These are phyloP conservation scores for Apiotrichum sp. DNA, from an alignment of 1,284 basidiomycete species.

Conservation along the genomic window DNA sequence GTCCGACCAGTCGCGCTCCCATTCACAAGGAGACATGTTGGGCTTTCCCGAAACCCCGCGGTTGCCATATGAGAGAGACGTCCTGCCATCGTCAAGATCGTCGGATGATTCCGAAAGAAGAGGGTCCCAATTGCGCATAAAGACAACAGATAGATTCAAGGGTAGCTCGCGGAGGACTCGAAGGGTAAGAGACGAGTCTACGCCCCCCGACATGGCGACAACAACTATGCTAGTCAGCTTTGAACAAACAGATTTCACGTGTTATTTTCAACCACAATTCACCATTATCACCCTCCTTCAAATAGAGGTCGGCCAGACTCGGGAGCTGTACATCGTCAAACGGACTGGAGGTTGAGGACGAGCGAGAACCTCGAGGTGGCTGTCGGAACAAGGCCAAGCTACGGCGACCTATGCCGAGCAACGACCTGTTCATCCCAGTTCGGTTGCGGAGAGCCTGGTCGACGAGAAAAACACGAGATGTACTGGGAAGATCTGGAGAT, in stretches of 20 bases:
- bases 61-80: conserved; percentile 8
- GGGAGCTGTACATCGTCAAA: conserved; percentile 13
- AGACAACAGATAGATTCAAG: conserved; percentile 76
- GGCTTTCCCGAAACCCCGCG: conserved; percentile 45
- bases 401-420: background rate
- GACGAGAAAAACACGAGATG: too few species aligned
- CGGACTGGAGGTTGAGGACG: background rate
- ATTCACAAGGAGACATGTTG: conserved; percentile 77
- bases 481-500: too few species aligned
- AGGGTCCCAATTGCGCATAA: conserved; percentile 89
- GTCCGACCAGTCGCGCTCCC: conserved; percentile 92
- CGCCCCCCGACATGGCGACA: conserved; percentile 91
- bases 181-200: conserved; percentile 84
- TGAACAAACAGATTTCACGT: background rate
- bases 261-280: background rate
- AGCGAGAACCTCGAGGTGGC: too few species aligned
- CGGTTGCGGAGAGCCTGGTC: too few species aligned
- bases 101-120: conserved; percentile 32
- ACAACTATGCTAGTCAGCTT: conserved; percentile 56
- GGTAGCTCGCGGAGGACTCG: conserved; percentile 67
- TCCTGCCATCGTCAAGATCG: background rate
- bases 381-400: background rate
- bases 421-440: background rate
- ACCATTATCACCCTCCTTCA: conserved; percentile 56
- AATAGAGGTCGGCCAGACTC: conserved; percentile 23